These are phyloP conservation scores for Penicillium longicatenatum DNA, from an alignment of 495 filamentous ascomycete species.

Conservation along the genomic window DNA sequence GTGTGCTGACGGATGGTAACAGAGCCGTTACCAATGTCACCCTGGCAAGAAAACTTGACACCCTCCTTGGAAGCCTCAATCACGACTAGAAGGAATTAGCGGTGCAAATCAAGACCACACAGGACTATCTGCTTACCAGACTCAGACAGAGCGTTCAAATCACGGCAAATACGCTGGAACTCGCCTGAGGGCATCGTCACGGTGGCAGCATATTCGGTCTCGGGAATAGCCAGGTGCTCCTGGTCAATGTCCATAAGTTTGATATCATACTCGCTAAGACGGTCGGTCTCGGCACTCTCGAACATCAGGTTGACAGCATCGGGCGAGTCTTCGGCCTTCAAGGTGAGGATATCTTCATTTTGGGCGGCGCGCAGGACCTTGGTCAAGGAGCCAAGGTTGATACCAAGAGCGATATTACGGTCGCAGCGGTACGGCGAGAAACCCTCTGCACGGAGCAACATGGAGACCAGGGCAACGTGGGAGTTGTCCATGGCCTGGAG, in stretches of 20 bases:
- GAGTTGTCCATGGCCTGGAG: constrained; percentile 99
- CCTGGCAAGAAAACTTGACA: constrained; percentile 90
- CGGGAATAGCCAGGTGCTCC: constrained; percentile 97
- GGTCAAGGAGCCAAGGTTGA: constrained; percentile 94
- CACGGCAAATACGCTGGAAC: constrained; percentile 93
- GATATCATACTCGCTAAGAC: constrained; percentile 97
- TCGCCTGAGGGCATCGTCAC: constrained; percentile 86
- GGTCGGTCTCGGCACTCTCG: constrained; percentile 85
- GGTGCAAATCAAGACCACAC: neutral
- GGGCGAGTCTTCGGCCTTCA: constrained; percentile 96
- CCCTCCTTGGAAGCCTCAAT: constrained; percentile 98
- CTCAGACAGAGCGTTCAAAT: constrained; percentile 88
- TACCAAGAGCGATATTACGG: constrained; percentile 96
- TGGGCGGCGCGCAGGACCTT: constrained; percentile 96
- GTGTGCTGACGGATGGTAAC: constrained; percentile 88
- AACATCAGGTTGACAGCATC: constrained; percentile 95
- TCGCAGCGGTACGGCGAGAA: constrained; percentile 99
- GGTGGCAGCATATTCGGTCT: constrained; percentile 94
- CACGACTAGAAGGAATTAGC: constrained; percentile 58
- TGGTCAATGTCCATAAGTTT: constrained; percentile 99
- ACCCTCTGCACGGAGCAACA: constrained; percentile 93
- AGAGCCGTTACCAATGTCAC: constrained; percentile 93
- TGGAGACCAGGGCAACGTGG: constrained; percentile 97
- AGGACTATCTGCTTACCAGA: constrained; percentile 66
- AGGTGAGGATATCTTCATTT: constrained; percentile 90